Evolutionary conservation across 2,329 filamentous ascomycete genomes (phyloP), one percentile per base, ranked within the genome.

Genomic region (Colletotrichum truncatum): DNA sequence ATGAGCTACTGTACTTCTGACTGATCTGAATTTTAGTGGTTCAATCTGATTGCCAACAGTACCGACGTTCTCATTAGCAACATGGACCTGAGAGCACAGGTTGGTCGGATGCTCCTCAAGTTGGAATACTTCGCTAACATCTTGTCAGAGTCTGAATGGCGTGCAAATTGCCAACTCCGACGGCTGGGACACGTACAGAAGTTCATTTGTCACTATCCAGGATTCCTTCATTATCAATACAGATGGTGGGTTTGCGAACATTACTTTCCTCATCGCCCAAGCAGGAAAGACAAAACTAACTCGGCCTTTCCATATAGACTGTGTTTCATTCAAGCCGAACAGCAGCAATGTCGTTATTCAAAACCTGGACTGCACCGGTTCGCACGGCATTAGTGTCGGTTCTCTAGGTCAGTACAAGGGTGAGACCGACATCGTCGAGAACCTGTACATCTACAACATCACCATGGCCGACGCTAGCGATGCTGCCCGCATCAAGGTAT

Each of bases 241-340:
- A 23, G 89, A 92, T 72, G 86, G 56, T 65, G 4, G 36, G 56
- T 21, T 8, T 18, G 12, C n/a, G 3, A n/a, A 11, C 11, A 5
- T 12, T 23, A 11, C 16, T 7, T 6, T n/a, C 4, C 21, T 30
- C n/a, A n/a, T n/a, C n/a, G n/a, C n/a, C n/a, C n/a, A n/a, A n/a
- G n/a, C 6, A 11, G 14, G 1, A 14, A 28, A 7, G 1, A 23
- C 2, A 14, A 6, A 4, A 28, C 34, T 51, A n/a, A 51, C 21
- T 1, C 6, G 12, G 5, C 30, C 12, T n/a, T n/a, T n/a, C n/a
- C n/a, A n/a, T n/a, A n/a, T 14, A 65, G 56, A 93, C 72, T 93
- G 91, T 62, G 88, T 93, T 8, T 89, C 88, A 0, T 92, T 93
- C 83, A 93, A 93, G 76, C 90, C 90, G 6, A 93, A 92, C 74